These are phyloP conservation scores for Barbatosphaeria neglecta DNA, from an alignment of 495 filamentous ascomycete species.

Conservation along the genomic window DNA sequence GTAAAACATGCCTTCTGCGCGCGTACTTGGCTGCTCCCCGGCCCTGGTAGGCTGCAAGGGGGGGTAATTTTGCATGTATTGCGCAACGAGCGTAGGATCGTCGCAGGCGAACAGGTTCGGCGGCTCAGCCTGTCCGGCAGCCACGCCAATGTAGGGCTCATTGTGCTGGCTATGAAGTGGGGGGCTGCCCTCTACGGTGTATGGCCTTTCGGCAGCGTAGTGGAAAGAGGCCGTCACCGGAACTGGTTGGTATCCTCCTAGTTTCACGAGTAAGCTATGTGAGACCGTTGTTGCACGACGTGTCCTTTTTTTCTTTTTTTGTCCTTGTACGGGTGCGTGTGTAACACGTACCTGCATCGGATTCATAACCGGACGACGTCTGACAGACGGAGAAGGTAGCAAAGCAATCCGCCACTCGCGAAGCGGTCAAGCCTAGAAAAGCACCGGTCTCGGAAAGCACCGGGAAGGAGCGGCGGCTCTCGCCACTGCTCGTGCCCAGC, in stretches of 20 bases:
- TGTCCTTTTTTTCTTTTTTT: too few species aligned
- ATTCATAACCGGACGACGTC: slow-evolving; percentile 27
- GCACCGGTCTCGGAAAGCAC: slow-evolving; percentile 10
- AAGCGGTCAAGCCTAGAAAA: slow-evolving; percentile 17
- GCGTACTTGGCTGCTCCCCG: slow-evolving; percentile 23
- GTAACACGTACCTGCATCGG: slow-evolving; percentile 15
- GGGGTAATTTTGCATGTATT: slow-evolving; percentile 27
- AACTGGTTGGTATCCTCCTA: slow-evolving; percentile 18
- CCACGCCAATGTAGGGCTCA: slow-evolving; percentile 9
- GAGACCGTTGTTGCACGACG: too few species aligned
- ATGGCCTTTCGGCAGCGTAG: slow-evolving; percentile 17
- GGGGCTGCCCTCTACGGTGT: slow-evolving; percentile 15
- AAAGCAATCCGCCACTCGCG: slow-evolving; percentile 26
- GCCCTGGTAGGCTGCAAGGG: slow-evolving; percentile 26
- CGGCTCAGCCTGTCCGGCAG: slow-evolving; percentile 11
- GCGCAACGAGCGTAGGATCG: slow-evolving; percentile 15
- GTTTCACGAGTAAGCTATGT: slow-evolving; percentile 2
- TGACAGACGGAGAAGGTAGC: slow-evolving; percentile 24
- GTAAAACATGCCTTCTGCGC: slow-evolving; percentile 34
- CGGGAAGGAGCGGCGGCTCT: slow-evolving; percentile 7
- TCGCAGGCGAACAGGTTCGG: slow-evolving; percentile 18
- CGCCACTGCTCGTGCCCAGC: slow-evolving; percentile 6
- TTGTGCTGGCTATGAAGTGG: slow-evolving; percentile 14
- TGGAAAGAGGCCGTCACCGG: slow-evolving; percentile 19
- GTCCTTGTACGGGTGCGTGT: not conserved